Base-by-base conservation (phyloP, 2,329 filamentous ascomycete genomes). In the Neonectria neomacrospora region DNA sequence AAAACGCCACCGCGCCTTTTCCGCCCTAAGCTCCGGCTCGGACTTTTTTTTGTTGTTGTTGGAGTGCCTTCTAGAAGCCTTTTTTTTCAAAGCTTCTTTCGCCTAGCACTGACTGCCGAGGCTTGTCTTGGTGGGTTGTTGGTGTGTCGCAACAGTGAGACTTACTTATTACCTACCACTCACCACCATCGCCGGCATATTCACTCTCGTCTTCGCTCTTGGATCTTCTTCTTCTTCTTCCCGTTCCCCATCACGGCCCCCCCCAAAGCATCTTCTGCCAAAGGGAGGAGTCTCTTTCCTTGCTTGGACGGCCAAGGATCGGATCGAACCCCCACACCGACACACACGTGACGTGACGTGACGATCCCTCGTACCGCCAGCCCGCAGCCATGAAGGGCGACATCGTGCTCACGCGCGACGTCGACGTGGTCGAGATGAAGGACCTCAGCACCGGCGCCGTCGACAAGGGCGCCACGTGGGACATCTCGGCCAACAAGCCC, bases 381-480 rank as follows among this genome's bases (percentile, higher is more conserved):
- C n/a, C 26, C 45, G 18, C 50, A 34, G 54, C 23, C 26, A 63
- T 41, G 55, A 58, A 54, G 23, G 60, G 60, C 54, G 60, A 63
- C 54, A 58, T 63, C 44, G 41, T 63, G 20, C 54, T 63, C 42
- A 63, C 60, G 10, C 50, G 54, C 42, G 60, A 63, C 37, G 54
- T 63, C 54, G 60, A 63, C 10, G 60, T 63, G 20, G 51, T 63
- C 54, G 60, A 63, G 60, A 63, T 63, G 60, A 63, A 63, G 28
- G 41, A 58, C 20, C 42, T 63, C 41, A 30, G 42, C 32, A 14
- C 54, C n/a, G 48, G 57, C 50, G 12, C 7, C 39, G 20, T 18
- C 1, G 30, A 14, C 23, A 26, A 56, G 23, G 54, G 39, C 20
- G 30, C 54, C 16, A 22, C 42, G 23, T 61, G 58, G 58, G 58